Evolutionary conservation across 192 early-diverging fungal species (phyloP), one percentile per base, ranked within the genome.

Genomic region (Geosiphon pyriformis): DNA sequence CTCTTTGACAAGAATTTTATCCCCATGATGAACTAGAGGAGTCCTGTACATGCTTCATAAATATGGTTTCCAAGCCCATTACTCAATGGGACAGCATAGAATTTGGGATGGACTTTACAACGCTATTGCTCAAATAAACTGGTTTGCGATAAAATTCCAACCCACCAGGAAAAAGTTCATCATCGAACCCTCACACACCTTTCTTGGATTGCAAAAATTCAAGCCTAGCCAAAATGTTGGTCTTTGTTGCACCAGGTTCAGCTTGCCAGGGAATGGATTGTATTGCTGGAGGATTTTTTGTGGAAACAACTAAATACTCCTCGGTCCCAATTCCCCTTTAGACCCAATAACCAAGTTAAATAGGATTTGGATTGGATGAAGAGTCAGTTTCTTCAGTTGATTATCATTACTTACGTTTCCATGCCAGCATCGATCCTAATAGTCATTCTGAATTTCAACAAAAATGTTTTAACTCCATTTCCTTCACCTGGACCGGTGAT

Each of bases 361-460:
- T 17, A 30, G 20, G 22, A 27, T 12, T n/a, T n/a, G n/a, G n/a
- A 59, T 34, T 8, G 30, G 15, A 15, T 12, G 17, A 53, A 67
- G 62, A 35, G 61, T 57, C 32, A 31, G 23, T 29, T 20, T 29
- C 58, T 58, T 34, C 27, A 57, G 26, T 33, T 31, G 17, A 27
- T 15, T 37, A 27, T 54, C 52, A 37, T 54, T 18, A 66, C 64
- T 66, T 48, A 66, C 64, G 52, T 47, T 34, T 66, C 64, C 12
- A 88, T 79, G 4, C 87, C 89, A 18, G 88, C 82, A 71, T 90
- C 88, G 53, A 93, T 83, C 65, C 87, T 85, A 66, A 93, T 80
- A 3, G 91, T 86, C 74, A 93, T 80, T 51, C 79, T 70, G 68
- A 93, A 93, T 57, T 80, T 82, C 31, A 83, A 72, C 10, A 82